Base-by-base conservation (phyloP, 495 filamentous ascomycete species). In the Neurospora intermedia region DNA sequence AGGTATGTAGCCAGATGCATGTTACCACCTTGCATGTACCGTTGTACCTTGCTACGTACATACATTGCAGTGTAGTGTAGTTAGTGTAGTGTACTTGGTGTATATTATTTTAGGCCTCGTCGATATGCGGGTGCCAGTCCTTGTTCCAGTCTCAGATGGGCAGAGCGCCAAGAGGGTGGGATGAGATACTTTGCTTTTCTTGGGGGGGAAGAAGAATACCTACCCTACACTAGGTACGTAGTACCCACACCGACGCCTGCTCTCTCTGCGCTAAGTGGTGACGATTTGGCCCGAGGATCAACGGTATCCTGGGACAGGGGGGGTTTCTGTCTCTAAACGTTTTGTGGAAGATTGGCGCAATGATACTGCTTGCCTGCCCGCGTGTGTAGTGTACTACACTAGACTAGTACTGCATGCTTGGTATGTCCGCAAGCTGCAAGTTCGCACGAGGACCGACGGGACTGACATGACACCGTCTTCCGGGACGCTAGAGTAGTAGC, bases 201-300 rank as follows among this genome's bases (percentile, higher is more conserved):
- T 42, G 16, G 8, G 40, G 69, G 69, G 20, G 23, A 6, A 20
- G 23, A 6, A 20, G 41, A 48, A 31, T 2, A 27, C 27, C 27
- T 31, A 31, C 27, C 27, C 27, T 31, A 31, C 27, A 31, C 27
- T 31, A 31, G 27, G 18, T n/a, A n/a, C n/a, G n/a, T 31, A 42
- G 9, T 40, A 74, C 71, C 73, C 74, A 77, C 76, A 75, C 72
- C 74, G 74, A 77, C 69, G 73, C 42, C 71, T 72, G 76, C 4
- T 71, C 35, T 71, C 31, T 66, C 27, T 66, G 54, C 54, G 54
- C 54, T 71, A 70, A 72, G 38, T 76, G 75, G 77, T 79, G 79
- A 79, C 76, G 73, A 75, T 59, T 74, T 73, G 72, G 70, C 69
- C 72, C 74, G 72, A 74, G 74, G 77, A 80, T 78, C 77, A 76